Evolutionary conservation across 129 eudicot genomes (phyloP).

Genomic region (Ambrosia artemisiifolia): DNA sequence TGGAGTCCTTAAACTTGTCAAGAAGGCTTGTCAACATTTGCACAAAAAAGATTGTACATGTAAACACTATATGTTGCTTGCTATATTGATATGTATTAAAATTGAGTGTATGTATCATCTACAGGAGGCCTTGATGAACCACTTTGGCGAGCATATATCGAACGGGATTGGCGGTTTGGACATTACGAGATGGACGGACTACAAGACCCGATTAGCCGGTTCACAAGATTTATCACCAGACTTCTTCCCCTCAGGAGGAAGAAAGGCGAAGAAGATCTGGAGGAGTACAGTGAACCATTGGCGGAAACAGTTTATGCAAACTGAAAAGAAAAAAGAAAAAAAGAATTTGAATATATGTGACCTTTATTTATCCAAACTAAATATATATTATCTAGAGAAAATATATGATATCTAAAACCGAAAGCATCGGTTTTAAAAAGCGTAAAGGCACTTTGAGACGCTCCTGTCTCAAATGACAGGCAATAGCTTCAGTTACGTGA

Average conservation of each 20-base stretch:
- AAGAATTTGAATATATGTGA: background rate
- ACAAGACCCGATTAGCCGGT: slow-evolving; percentile 82
- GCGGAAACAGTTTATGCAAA: slow-evolving; percentile 35
- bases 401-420: background rate
- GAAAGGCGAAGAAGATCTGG: slow-evolving; percentile 29
- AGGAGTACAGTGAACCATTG: slow-evolving; percentile 44
- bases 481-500: too few species aligned
- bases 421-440: background rate
- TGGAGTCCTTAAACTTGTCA: too few species aligned
- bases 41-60: too few species aligned
- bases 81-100: background rate
- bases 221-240: slow-evolving; percentile 46
- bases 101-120: background rate
- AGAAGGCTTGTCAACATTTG: too few species aligned
- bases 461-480: too few species aligned
- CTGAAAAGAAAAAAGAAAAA: background rate
- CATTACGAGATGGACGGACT: slow-evolving; percentile 96
- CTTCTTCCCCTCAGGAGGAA: slow-evolving; percentile 50
- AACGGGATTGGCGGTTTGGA: slow-evolving; percentile 93
- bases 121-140: slow-evolving; percentile 97
- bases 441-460: too few species aligned
- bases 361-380: background rate
- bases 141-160: slow-evolving; percentile 47
- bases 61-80: slow-evolving; percentile 14
- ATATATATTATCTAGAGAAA: background rate